Percentiles rank a stretch among this genome's conserved stretches.
These are phyloP conservation scores for Epichloe coenophiala DNA, from an alignment of 2,329 filamentous ascomycete genomes.

Conservation along the genomic window DNA sequence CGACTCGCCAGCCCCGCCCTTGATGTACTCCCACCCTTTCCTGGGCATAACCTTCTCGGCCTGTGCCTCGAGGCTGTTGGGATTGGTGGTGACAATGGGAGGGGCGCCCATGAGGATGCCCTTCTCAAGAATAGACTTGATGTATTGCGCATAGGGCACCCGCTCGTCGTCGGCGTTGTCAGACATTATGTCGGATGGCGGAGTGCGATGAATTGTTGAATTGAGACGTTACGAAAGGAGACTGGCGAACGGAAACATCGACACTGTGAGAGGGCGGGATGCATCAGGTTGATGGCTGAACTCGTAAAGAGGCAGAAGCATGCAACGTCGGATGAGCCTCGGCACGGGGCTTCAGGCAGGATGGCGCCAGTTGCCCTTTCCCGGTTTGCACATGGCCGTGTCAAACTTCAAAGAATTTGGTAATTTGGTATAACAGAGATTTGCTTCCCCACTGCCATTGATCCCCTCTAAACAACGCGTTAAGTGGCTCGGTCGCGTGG, in stretches of 20 bases:
- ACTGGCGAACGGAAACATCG: no score
- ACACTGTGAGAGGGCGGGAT: background rate
- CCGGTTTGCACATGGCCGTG: no score
- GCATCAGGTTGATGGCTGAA: background rate
- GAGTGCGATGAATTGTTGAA: no score
- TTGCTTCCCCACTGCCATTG: background rate
- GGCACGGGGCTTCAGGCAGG: background rate
- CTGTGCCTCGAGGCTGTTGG: slow-evolving; percentile 40
- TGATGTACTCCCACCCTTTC: slow-evolving; percentile 44
- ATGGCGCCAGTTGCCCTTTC: background rate
- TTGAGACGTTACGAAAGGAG: no score
- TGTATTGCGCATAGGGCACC: slow-evolving; percentile 27
- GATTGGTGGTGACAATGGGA: slow-evolving; percentile 44
- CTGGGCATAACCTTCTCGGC: slow-evolving; percentile 33
- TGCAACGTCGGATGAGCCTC: background rate
- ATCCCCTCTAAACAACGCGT: background rate
- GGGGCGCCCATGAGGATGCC: slow-evolving; percentile 34
- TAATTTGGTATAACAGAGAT: no score
- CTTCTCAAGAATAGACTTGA: slow-evolving; percentile 35
- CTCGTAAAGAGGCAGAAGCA: background rate
- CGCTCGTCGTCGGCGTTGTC: slow-evolving; percentile 8
- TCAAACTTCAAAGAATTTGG: no score
- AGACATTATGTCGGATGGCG: slow-evolving; percentile 2
- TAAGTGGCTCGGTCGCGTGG: no score
- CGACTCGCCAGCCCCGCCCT: slow-evolving; percentile 47